Conservation (phyloP, 192 early-diverging fungal species). For the Coemansia sp. region DNA sequence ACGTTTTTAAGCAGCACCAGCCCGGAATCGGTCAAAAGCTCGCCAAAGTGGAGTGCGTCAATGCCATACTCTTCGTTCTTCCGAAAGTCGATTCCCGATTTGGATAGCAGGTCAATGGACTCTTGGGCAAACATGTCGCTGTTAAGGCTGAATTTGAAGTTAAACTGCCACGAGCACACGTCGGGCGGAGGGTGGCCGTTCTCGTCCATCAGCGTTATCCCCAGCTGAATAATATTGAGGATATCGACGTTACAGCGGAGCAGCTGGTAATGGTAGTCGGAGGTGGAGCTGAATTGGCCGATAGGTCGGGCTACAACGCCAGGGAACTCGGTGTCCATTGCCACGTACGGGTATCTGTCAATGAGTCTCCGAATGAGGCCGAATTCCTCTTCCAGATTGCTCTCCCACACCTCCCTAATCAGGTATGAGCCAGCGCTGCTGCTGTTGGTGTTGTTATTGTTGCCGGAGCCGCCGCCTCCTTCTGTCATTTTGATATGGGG, state of each 20-base stretch:
- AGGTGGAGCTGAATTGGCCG: slow-evolving; percentile 90
- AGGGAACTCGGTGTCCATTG: slow-evolving; percentile 99
- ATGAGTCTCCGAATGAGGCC: slow-evolving; percentile 79
- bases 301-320: slow-evolving; percentile 98
- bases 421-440: slow-evolving; percentile 28
- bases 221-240: slow-evolving; percentile 96
- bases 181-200: slow-evolving; percentile 80
- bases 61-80: slow-evolving; percentile 96
- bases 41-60: slow-evolving; percentile 93
- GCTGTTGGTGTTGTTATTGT: neutral
- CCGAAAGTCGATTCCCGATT: slow-evolving; percentile 98
- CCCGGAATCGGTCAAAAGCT: slow-evolving; percentile 94
- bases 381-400: slow-evolving; percentile 95
- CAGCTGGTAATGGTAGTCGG: slow-evolving; percentile 98
- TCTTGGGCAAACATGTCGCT: slow-evolving; percentile 99
- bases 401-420: slow-evolving; percentile 88
- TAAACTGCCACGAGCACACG: slow-evolving; percentile 94
- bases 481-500: neutral
- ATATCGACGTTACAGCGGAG: slow-evolving; percentile 97
- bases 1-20: slow-evolving; percentile 92
- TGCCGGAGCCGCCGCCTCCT: neutral
- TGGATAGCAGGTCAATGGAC: slow-evolving; percentile 94
- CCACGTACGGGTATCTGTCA: slow-evolving; percentile 88
- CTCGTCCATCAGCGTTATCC: slow-evolving; percentile 90
- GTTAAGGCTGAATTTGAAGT: slow-evolving; percentile 95